Evolutionary conservation across 2,329 filamentous ascomycete genomes (phyloP).

Genomic region (Talaromyces sp.): DNA sequence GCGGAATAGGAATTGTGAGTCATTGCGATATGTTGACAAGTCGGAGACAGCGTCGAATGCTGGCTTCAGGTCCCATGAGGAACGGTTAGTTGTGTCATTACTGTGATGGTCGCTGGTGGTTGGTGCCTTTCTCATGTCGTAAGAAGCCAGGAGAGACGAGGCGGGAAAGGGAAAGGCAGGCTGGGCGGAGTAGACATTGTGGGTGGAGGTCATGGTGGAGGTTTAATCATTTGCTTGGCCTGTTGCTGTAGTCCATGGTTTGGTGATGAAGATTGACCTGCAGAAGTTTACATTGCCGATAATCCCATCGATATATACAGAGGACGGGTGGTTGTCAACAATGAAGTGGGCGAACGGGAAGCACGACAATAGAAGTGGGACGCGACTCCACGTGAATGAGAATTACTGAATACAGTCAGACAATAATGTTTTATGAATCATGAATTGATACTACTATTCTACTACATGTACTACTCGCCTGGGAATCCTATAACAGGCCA

Average conservation of each 20-base stretch:
- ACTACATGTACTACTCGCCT: neutral
- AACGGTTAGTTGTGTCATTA: neutral
- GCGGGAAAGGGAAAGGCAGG: conserved; percentile 29
- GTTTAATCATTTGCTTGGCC: neutral
- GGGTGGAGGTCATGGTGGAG: neutral
- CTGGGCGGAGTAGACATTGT: conserved; percentile 21
- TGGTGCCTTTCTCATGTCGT: neutral
- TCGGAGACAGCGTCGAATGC: conserved; percentile 16
- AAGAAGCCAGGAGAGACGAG: conserved; percentile 20
- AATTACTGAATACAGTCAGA: neutral
- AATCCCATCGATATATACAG: neutral
- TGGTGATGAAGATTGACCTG: neutral
- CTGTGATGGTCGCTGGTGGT: neutral
- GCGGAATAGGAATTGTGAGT: conserved; percentile 18
- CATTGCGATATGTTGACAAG: conserved; percentile 14
- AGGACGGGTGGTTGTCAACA: no score
- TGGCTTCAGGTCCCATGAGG: conserved; percentile 22
- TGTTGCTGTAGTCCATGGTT: neutral
- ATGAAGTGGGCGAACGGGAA: neutral
- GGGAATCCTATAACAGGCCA: neutral
- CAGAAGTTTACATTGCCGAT: neutral
- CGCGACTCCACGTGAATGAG: neutral
- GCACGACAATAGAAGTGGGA: neutral
- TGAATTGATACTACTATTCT: neutral
- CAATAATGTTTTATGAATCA: neutral